Evolutionary conservation across 2,329 filamentous ascomycete species (phyloP).

Genomic region (Thermothelomyces thermophilus): DNA sequence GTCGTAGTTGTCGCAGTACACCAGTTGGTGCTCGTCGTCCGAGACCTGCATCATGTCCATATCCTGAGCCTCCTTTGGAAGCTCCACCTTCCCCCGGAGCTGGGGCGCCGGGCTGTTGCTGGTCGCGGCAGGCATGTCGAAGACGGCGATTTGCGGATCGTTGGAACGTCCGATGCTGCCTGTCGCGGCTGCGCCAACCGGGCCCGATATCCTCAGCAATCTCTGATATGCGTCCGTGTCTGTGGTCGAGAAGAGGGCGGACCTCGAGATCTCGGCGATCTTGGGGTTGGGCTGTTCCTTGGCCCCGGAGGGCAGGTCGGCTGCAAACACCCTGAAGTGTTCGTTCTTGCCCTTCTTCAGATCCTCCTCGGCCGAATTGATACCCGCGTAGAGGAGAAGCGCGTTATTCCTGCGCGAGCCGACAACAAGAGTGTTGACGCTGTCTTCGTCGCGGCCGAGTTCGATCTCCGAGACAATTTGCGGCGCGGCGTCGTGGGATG

Average conservation of each 20-base stretch:
- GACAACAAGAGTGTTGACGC: conserved; percentile 73
- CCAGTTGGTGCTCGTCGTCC: conserved; percentile 60
- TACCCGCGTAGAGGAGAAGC: conserved; percentile 62
- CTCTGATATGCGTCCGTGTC: conserved; percentile 54
- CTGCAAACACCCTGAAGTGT: conserved; percentile 71
- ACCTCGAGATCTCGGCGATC: conserved; percentile 47
- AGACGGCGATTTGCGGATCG: conserved; percentile 71
- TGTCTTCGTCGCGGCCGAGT: conserved; percentile 79
- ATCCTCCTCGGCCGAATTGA: conserved; percentile 72
- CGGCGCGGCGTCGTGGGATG: conserved; percentile 57
- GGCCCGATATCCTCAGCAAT: conserved; percentile 47
- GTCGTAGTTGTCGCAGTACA: conserved; percentile 71
- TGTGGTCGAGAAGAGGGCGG: conserved; percentile 45
- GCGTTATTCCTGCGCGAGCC: conserved; percentile 52
- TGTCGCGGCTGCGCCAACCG: conserved; percentile 72
- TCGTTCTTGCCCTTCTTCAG: conserved; percentile 71
- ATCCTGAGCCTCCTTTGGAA: conserved; percentile 57
- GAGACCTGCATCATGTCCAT: conserved; percentile 61
- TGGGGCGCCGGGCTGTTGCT: conserved; percentile 41
- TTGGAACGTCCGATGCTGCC: conserved; percentile 54
- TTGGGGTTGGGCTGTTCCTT: conserved; percentile 29
- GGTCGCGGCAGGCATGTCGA: conserved; percentile 55
- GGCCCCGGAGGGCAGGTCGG: conserved; percentile 37
- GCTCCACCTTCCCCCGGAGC: conserved; percentile 43
- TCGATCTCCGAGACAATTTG: conserved; percentile 65